Evolutionary conservation across 2,329 filamentous ascomycete genomes (phyloP).

Genomic region (Alternaria sp.): DNA sequence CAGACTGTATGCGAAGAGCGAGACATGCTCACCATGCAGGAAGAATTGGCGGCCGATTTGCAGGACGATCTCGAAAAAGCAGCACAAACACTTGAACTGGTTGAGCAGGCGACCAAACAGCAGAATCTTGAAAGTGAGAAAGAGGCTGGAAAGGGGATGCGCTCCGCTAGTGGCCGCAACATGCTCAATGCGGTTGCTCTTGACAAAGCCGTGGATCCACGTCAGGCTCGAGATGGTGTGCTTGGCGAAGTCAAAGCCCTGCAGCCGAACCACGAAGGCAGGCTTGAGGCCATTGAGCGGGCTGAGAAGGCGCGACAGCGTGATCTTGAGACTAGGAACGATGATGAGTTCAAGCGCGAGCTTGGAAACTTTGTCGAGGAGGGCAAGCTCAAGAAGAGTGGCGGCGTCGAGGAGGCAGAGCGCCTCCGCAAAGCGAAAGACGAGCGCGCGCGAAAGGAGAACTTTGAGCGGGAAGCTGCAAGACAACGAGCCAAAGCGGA

Average conservation of each 20-base stretch:
- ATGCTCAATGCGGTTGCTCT: conserved; percentile 45
- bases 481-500: conserved; percentile 57
- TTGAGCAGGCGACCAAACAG: conserved; percentile 98
- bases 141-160: conserved; percentile 54
- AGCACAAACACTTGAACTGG: conserved; percentile 88
- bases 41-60: conserved; percentile 90
- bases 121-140: conserved; percentile 80
- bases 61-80: conserved; percentile 96
- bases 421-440: conserved; percentile 84
- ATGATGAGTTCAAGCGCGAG: conserved; percentile 84
- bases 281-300: conserved; percentile 95
- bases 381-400: conserved; percentile 93
- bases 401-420: conserved; percentile 93
- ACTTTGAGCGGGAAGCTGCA: conserved; percentile 63
- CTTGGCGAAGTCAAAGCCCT: conserved; percentile 92
- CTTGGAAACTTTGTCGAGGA: conserved; percentile 85
- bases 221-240: conserved; percentile 86
- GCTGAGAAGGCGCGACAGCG: conserved; percentile 90
- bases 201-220: conserved; percentile 70
- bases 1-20: conserved; percentile 95
- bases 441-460: conserved; percentile 83
- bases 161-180: conserved; percentile 59
- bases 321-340: conserved; percentile 78
- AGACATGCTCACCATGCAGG: conserved; percentile 93
- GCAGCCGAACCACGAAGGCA: conserved; percentile 91